Conservation (phyloP, 225 moss, liverwort and hornwort species). For the Neckera pumila region DNA sequence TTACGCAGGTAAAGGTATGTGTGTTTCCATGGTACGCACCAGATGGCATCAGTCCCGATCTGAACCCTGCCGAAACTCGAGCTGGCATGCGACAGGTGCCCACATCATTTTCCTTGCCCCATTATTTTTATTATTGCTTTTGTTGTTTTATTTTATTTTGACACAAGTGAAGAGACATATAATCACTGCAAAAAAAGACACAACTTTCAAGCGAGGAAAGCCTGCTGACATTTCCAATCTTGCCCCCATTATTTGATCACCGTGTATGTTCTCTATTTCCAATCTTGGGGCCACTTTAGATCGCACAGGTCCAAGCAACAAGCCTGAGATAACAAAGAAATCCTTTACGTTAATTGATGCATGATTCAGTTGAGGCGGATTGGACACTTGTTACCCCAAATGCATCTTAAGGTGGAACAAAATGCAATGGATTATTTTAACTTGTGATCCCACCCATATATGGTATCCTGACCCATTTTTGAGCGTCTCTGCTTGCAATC, state of each 20-base stretch:
- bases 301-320: background rate
- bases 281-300: background rate
- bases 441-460: background rate
- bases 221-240: background rate
- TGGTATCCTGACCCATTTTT: background rate
- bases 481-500: background rate
- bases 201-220: background rate
- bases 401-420: background rate
- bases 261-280: background rate
- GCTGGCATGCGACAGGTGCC: conserved; percentile 62
- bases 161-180: background rate
- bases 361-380: background rate
- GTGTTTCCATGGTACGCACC: conserved; percentile 71
- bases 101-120: background rate
- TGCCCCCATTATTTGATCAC: background rate
- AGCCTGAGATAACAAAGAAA: background rate
- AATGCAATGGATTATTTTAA: background rate
- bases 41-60: conserved; percentile 76
- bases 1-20: conserved; percentile 62
- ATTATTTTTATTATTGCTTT: background rate
- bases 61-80: conserved; percentile 55
- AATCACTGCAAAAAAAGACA: background rate
- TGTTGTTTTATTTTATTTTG: background rate
- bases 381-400: background rate
- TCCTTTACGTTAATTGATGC: background rate